Base-by-base conservation (phyloP, 306 rosid genomes). In the Begonia loranthoides region DNA sequence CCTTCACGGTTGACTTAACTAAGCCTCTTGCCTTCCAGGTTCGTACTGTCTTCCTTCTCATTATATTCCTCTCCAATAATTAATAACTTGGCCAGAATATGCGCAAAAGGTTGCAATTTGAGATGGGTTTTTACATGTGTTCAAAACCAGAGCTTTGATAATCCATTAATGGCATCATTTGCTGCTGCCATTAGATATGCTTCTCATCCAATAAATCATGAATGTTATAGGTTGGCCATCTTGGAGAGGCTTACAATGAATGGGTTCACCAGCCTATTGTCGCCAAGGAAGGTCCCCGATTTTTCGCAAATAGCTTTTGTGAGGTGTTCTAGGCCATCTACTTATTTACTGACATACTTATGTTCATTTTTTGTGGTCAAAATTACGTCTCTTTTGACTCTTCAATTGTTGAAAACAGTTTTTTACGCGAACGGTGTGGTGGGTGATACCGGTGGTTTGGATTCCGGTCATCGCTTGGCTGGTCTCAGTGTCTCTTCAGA, bases 361-460 rank as follows among this genome's bases (percentile, higher is more conserved):
- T n/a, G 28, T 44, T 41, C 17, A 12, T 55, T 41, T 11, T 15
- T 55, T 41, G 41, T 41, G 41, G 19, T 38, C 12, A 41, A 55
- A 12, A 17, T 17, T 13, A 41, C 12, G 49, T 55, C 22, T 19
- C 3, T 28, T 28, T 28, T 28, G 3, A 28, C 36, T 28, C 47
- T 43, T 6, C n/a, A 43, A 41, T 41, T 41, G 77, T 78, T 33
- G n/a, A n/a, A n/a, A 75, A 75, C 75, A 90, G 97, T 82, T 70
- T 78, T 76, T 90, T 73, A 90, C 97, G 13, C 84, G 63, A 73
- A 90, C 94, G 9, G 92, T 67, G 22, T 90, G 97, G 97, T 90
- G 97, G 97, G 97, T 76, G 6, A 52, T 90, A 73, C 97, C 97
- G 41, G 66, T 72, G 49, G 75, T 90, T 61, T 90, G 97, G 97